Base-by-base conservation (phyloP, 345 rosid species). In the Diplotaxis tenuifolia region DNA sequence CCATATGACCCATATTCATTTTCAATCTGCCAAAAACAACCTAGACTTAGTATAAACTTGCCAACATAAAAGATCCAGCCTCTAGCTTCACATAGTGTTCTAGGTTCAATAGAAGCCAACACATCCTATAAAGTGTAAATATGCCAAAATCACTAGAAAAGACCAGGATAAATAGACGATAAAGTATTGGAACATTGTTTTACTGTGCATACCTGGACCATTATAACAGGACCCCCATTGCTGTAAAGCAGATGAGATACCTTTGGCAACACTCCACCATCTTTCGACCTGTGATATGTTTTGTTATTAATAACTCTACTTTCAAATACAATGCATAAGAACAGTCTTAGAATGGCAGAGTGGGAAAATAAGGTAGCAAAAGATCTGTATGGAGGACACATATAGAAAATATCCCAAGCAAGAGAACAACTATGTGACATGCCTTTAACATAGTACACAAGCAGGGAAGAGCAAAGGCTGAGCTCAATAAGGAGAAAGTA, bases 1-100 rank as follows among this genome's bases (percentile, higher is more conserved):
- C 97, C 98, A 85, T 82, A 94, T 32, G 98, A 94, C 52, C 98
- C 98, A 81, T 80, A 94, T 82, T 94, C 98, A 85, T 94, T 91
- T 86, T 94, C 97, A 67, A 91, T 85, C 98, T 94, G 89, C 62
- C 56, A 73, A 77, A 77, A 59, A 25, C 31, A 65, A 18, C 18
- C 45, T 63, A 54, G n/a, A 14, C 4, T 70, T 6, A 8, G 47
- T 19, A 25, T 23, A 25, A 47, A 7, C 29, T 63, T 45, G 61
- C 63, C 18, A 50, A 60, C 8, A 61, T 9, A 25, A 52, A 18
- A 11, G 19, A 59, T 21, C 19, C 15, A 15, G 15, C 1, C 69
- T 61, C 61, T 23, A 49, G 52, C 42, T 20, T 63, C 36, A 42
- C 47, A 57, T 10, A 62, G 36, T 62, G 68, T 38, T 54, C 57